These are phyloP conservation scores for Cutaneotrichosporon dermatis DNA, from an alignment of 1,284 basidiomycete species.

Conservation along the genomic window DNA sequence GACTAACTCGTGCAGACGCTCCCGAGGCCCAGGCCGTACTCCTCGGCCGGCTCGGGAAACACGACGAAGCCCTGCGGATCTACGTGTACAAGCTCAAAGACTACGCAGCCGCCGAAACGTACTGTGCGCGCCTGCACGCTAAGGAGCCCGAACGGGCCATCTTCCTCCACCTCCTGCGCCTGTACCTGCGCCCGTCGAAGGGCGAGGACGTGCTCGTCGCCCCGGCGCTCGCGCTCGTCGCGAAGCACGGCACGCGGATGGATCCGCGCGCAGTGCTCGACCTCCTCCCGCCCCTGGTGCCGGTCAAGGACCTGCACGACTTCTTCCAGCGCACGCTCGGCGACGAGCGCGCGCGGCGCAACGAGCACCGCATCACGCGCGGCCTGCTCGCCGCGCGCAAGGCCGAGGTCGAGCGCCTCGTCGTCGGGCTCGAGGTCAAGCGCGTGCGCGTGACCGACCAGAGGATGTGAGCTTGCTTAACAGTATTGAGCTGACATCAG, in stretches of 20 bases:
- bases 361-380: slow-evolving; percentile 17
- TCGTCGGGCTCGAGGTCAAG: slow-evolving; percentile 71
- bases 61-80: slow-evolving; percentile 86
- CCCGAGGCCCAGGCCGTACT: slow-evolving; percentile 85
- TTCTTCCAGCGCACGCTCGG: slow-evolving; percentile 71
- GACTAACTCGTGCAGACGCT: slow-evolving; percentile 55
- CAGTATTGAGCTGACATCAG: slow-evolving; percentile 49
- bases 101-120: slow-evolving; percentile 82
- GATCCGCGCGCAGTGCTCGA: slow-evolving; percentile 75
- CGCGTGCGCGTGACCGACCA: slow-evolving; percentile 87
- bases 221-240: slow-evolving; percentile 78
- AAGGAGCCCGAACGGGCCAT: slow-evolving; percentile 59
- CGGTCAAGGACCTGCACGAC: slow-evolving; percentile 59
- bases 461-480: slow-evolving; percentile 62
- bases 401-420: slow-evolving; percentile 64
- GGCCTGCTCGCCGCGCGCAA: slow-evolving; percentile 38
- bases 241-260: slow-evolving; percentile 72
- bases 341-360: slow-evolving; percentile 38
- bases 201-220: slow-evolving; percentile 53
- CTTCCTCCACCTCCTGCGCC: slow-evolving; percentile 77
- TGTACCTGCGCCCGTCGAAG: slow-evolving; percentile 63
- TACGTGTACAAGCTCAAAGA: slow-evolving; percentile 84
- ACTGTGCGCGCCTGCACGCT: slow-evolving; percentile 76
- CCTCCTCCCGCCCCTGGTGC: slow-evolving; percentile 81
- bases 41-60: slow-evolving; percentile 80